Evolutionary conservation across 441 rosid genomes (phyloP), one percentile per base, ranked within the genome.

Genomic region (Erodium moschatum): DNA sequence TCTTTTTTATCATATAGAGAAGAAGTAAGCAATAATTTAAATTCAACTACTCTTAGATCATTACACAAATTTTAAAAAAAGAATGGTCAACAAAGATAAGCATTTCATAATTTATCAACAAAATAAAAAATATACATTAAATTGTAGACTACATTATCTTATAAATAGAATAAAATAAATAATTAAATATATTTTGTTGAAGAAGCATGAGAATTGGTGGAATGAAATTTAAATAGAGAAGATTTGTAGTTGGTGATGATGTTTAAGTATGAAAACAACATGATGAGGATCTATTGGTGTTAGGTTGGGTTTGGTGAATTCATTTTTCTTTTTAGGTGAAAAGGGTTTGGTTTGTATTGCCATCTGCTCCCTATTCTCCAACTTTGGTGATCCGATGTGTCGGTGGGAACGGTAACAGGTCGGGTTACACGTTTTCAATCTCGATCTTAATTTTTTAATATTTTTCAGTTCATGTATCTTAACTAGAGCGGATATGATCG

Each of bases 161-260:
- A 3, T 2, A 44, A 10, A 44, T 9, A 9, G 0, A 9, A 44
- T 44, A 44, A 9, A 1, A 1, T 44, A n/a, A 38, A 44, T 10
- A 44, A 44, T 10, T 0, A 3, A 2, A 0, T 10, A n/a, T 10
- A 44, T 44, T 44, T 44, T 44, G 50, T 10, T 44, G 50, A 44
- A 44, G 50, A 44, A 44, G 13, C 50, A 44, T 42, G 11, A 42
- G 9, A 33, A 33, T n/a, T n/a, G n/a, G n/a, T n/a, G n/a, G n/a
- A n/a, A n/a, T n/a, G n/a, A n/a, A n/a, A n/a, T n/a, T n/a, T n/a
- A n/a, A n/a, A 33, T 33, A 33, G 11, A 12, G 46, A 40, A 40
- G 46, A 12, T 40, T 9, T 44, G 50, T 10, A 44, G 50, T 44
- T 1, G 50, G 50, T 44, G 50, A n/a, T 44, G 50, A 85, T 44